Base-by-base conservation (phyloP, 176 grass and related monocot species). In the Canna indica region DNA sequence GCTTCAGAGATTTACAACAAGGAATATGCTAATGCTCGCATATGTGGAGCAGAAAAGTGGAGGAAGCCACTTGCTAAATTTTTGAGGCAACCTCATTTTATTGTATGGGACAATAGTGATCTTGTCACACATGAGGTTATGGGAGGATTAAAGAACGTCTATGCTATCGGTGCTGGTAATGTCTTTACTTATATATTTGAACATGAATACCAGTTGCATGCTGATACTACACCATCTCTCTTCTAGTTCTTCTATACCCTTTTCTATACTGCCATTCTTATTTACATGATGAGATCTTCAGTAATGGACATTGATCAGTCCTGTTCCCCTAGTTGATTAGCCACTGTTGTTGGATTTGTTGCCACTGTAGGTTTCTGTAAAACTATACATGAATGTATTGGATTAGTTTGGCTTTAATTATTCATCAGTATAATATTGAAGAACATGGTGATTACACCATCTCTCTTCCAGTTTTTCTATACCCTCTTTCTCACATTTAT, bases 1-100 rank as follows among this genome's bases (percentile, higher is more conserved):
- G 89, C 94, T 63, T 87, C 94, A 17, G 94, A 99, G 79, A 99
- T 99, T 73, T 99, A 99, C 77, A 99, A 99, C 85, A 99, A 87
- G 77, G 94, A 99, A 53, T 99, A 99, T 72, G 94, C 86, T 65
- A 99, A 99, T 64, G 94, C 94, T 59, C 83, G 94, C 35, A 93
- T 99, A 67, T 99, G 94, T 61, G 94, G 94, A 78, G 81, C 89
- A 42, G 84, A 88, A 29, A 99, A 99, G 76, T 99, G 94, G 94
- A 88, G 94, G 48, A 99, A 99, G 74, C 82, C 89, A 64, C 80
- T 99, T 67, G 89, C 94, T 9, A 90, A 99, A 62, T 99, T 99
- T 80, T 80, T 99, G 77, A 99, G 94, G 80, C 94, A 93, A 39
- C 94, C 94, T 16, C 86, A 99, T 87, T 99, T 99, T 77, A 99